A percentile compares a stretch with the other conserved stretches of the same genome.
phyloP scores from a whole-genome alignment of 2,329 filamentous ascomycete species.

The Ophiostoma montium region DNA sequence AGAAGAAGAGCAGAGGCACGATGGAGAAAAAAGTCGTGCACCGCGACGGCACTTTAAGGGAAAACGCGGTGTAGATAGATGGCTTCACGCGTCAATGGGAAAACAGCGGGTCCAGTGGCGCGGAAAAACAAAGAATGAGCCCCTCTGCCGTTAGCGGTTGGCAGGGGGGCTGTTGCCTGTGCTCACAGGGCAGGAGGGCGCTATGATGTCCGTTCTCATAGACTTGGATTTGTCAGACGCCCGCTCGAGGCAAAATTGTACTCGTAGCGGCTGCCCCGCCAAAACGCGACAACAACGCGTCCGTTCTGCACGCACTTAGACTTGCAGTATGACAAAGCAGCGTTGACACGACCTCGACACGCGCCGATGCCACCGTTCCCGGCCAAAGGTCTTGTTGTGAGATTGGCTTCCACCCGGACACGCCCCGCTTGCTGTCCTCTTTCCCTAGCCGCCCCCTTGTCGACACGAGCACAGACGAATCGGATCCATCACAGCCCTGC shows the following conservation, averaged over 20 bases:
- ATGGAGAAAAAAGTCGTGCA: constrained; percentile 10
- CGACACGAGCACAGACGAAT: constrained; percentile 9
- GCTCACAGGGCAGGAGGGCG: background rate
- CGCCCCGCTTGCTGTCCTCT: constrained; percentile 2
- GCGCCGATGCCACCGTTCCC: constrained; percentile 10
- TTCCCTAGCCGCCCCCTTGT: constrained; percentile 7
- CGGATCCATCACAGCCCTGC: background rate
- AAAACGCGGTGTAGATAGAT: constrained; percentile 8
- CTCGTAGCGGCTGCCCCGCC: background rate
- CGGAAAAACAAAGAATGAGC: constrained; percentile 8
- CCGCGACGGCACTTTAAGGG: constrained; percentile 14
- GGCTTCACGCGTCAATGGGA: constrained; percentile 9
- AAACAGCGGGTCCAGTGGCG: constrained; percentile 10
- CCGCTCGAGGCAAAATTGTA: background rate
- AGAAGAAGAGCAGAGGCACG: constrained; percentile 1
- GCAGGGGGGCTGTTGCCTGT: background rate
- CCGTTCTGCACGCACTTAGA: constrained; percentile 6
- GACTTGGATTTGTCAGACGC: background rate
- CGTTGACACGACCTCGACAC: background rate
- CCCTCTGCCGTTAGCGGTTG: background rate
- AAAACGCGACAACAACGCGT: constrained; percentile 9
- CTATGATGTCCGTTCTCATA: background rate
- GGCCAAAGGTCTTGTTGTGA: constrained; percentile 4
- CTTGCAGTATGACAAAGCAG: constrained; percentile 1
- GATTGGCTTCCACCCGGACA: constrained; percentile 7